Evolutionary conservation across 1,139 yeast species (phyloP).

Genomic region (Magnusiomyces suaveolens): DNA sequence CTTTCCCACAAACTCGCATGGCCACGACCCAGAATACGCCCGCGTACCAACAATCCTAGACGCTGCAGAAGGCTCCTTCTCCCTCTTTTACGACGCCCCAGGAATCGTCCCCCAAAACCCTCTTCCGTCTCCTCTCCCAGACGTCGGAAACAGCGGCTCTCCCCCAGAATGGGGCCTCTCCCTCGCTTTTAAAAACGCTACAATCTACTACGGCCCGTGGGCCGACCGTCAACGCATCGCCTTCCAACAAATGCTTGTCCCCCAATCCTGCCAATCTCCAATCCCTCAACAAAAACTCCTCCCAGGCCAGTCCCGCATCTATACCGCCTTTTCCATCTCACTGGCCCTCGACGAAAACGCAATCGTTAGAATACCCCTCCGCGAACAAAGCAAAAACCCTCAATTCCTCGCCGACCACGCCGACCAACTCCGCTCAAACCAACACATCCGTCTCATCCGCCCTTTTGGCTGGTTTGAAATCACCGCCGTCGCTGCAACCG

Average conservation of each 20-base stretch:
- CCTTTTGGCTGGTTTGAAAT: constrained; percentile 92
- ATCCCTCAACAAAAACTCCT: constrained; percentile 36
- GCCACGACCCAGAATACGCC: constrained; percentile 52
- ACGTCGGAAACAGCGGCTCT: constrained; percentile 45
- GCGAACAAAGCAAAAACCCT: constrained; percentile 73
- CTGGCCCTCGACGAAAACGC: constrained; percentile 51
- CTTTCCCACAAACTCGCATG: no score
- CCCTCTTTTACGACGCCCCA: constrained; percentile 61
- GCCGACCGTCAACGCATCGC: constrained; percentile 74
- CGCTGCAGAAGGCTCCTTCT: constrained; percentile 44
- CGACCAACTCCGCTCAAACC: constrained; percentile 3
- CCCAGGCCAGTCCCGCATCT: constrained; percentile 47
- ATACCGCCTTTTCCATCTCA: constrained; percentile 47
- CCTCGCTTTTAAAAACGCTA: constrained; percentile 49
- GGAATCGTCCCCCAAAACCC: constrained; percentile 45
- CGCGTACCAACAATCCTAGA: constrained; percentile 68
- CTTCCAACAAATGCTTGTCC: constrained; percentile 58
- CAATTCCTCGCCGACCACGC: constrained; percentile 25
- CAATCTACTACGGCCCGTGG: constrained; percentile 90
- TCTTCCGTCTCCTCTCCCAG: constrained; percentile 28
- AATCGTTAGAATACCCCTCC: constrained; percentile 66
- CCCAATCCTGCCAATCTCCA: constrained; percentile 54
- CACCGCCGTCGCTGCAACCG: constrained; percentile 48
- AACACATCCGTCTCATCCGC: constrained; percentile 27
- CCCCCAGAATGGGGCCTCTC: constrained; percentile 61